Evolutionary conservation across 2,329 filamentous ascomycete genomes (phyloP), one percentile per base, ranked within the genome.

Genomic region (Chrysoporthe cubensis): DNA sequence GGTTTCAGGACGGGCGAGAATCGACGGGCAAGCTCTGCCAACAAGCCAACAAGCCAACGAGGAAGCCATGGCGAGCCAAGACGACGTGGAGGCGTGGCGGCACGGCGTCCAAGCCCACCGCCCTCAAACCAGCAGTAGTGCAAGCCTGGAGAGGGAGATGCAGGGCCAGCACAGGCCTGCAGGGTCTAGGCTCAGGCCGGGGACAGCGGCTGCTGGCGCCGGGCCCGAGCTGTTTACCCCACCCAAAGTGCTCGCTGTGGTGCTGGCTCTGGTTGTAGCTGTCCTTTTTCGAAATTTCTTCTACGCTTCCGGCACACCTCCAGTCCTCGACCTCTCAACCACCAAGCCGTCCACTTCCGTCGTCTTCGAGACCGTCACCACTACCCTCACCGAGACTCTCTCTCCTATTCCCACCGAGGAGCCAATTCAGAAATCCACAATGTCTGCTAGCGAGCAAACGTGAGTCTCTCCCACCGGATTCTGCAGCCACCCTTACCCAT

Each of bases 361-460:
- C 26, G 62, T 66, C 37, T 57, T 46, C 46, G 59, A 66, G 43
- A 61, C 74, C 76, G 72, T 76, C 69, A 69, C 69, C 70, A 69
- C 69, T 68, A 72, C 68, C 59, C 70, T 74, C 74, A 71, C 71
- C 72, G 71, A 73, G 69, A 74, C 70, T 71, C 73, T 74, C 67
- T 69, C 62, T 71, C 69, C 62, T 71, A 61, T 69, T 66, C 71
- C 64, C 73, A 66, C 63, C 48, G 32, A 69, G 59, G 57, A 70
- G 26, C 46, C 73, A 71, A 74, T 74, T 72, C 69, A 77, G 77
- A 73, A 76, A 74, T 77, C 72, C 84, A 89, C 79, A 79, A 91
- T 91, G 89, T 87, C 92, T 85, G 85, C 82, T 77, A 76, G 81
- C 83, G 93, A 96, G 86, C 92, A 95, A 87, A 97, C 94, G 93